Conservation (phyloP, 306 rosid genomes). For the peach (Prunus persica) region Prunus_persica_NCBIv2 NC_034009.1:11425001-11425500, state of each 20-base stretch:
- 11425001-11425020: constrained; percentile 6
- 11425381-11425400: not conserved
- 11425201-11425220: not conserved
- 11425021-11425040: not conserved
- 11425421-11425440: not conserved
- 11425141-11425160: not conserved
- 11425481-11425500: too few species aligned
- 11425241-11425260: not conserved
- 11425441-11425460: not conserved
- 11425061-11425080: not conserved
- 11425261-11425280: not conserved
- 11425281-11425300: not conserved
- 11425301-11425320: not conserved
- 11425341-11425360: not conserved
- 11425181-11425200: not conserved
- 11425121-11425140: not conserved
- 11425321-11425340: not conserved
- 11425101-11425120: not conserved
- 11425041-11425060: not conserved
- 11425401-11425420: not conserved
- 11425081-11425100: not conserved
- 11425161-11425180: not conserved
- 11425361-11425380: not conserved
- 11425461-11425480: not conserved
- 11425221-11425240: not conserved